phyloP scores from a whole-genome alignment of 805 yeast species.

The Ogataea pignaliae region DNA sequence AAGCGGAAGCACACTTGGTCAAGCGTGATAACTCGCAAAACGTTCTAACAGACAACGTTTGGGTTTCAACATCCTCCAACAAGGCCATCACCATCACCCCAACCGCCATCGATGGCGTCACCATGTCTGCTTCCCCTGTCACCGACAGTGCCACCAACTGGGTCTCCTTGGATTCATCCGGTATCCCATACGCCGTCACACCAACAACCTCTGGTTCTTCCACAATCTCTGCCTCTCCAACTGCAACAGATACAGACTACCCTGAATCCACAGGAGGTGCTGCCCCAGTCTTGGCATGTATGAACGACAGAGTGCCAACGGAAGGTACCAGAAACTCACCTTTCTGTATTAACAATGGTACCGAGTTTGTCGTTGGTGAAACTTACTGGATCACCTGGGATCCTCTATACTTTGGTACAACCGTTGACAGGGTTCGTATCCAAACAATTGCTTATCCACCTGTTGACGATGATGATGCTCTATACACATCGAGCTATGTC shows the following conservation, averaged over 20 bases:
- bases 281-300: conserved; percentile 42
- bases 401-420: conserved; percentile 38
- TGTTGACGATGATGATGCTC: conserved; percentile 28
- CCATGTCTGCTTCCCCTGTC: conserved; percentile 38
- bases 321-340: conserved; percentile 31
- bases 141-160: conserved; percentile 35
- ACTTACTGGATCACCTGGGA: conserved; percentile 49
- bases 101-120: conserved; percentile 52
- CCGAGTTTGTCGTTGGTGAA: conserved; percentile 43
- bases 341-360: conserved; percentile 39
- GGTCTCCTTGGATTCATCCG: conserved; percentile 40
- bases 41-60: conserved; percentile 22
- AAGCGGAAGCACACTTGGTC: neutral
- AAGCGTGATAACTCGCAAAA: conserved; percentile 17
- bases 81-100: conserved; percentile 23
- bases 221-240: conserved; percentile 38
- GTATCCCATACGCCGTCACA: conserved; percentile 39
- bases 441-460: conserved; percentile 32
- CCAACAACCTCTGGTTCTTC: conserved; percentile 34
- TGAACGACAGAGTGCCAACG: conserved; percentile 37
- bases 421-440: conserved; percentile 32
- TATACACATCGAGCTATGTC: conserved; percentile 32
- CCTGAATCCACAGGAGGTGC: conserved; percentile 36
- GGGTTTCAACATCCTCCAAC: conserved; percentile 34
- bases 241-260: conserved; percentile 31